Evolutionary conservation across 1,284 basidiomycete genomes (phyloP), one percentile per base, ranked within the genome.

Genomic region (Marasmius fiardii): DNA sequence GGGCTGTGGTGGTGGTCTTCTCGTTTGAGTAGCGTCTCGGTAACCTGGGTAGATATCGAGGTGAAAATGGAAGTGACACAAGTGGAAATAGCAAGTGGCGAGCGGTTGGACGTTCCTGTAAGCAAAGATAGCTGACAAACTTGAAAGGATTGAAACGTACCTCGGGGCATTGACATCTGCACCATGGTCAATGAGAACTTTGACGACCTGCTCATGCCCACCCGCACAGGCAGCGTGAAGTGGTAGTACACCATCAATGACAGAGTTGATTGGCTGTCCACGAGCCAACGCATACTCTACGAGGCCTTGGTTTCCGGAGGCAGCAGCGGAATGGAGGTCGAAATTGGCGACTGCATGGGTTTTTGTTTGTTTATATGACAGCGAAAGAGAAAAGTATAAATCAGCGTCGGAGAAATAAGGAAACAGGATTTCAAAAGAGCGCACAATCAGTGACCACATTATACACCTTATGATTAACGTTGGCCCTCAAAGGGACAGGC

Each of bases 161-260:
- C 89, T 79, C 60, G 91, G 88, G 7, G 92, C 92, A 71, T 97
- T 96, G 43, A 96, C 93, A 68, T 98, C 94, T 21, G 95, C 95
- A 18, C 94, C 95, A 57, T 85, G 76, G 60, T 95, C 92, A 64
- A 98, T 90, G 55, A 98, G 76, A 64, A 94, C 79, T 66, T 83
- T 83, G 26, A 96, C 92, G 51, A 96, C 90, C 52, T 86, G 81
- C 58, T 90, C 88, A 66, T 85, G 90, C 1, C 95, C 95, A 24
- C 92, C 92, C 0, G 92, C 90, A 63, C 86, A 90, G 1, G 94
- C 94, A 4, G 92, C 93, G 68, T 98, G 94, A 14, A 98, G 79
- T 1, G 94, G 94, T 26, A 95, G 83, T 3, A 97, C 89, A 50
- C 94, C 94, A 67, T 95, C 92, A 54, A 95, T 80, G 28, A 95